Base-by-base conservation (phyloP, 768 basidiomycete genomes). In the Megacollybia marginata region DNA sequence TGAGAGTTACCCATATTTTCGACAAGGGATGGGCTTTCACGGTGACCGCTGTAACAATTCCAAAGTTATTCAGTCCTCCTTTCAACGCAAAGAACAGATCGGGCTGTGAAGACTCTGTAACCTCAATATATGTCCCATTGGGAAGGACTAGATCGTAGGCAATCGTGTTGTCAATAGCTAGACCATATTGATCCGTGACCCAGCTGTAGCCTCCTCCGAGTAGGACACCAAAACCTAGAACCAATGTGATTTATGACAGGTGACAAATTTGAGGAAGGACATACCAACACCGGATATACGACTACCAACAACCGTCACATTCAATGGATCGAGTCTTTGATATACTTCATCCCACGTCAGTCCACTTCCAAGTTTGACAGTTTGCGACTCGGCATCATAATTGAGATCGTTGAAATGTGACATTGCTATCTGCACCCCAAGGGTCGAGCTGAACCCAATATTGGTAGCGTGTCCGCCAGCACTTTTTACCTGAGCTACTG, bases 101-200 rank as follows among this genome's bases (percentile, higher is more conserved):
- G 28, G 44, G 18, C 15, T 45, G 18, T 16, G 44, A 45, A 31
- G 18, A 18, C 28, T 45, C 18, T 18, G 18, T 45, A 2, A 45
- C 44, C 28, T 45, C n/a, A 6, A 45, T 9, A 23, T 16, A 45
- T 15, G 44, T 45, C 6, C 44, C 44, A 9, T 45, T 45, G 2
- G 44, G 44, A 18, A 45, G 44, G 18, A 45, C 44, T 31, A 45
- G 18, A 45, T 45, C 44, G 9, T 18, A 18, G 15, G 44, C 3
- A n/a, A 45, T n/a, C n/a, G 28, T 31, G 28, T 45, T 45, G 44
- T 45, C 44, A 23, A 45, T n/a, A 31, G 44, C 44, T 18, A 45
- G 28, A 5, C 44, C 44, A 8, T 28, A 28, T 28, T 28, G 23
- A 28, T 28, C 23, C 23, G 23, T 28, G 23, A 28, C 6, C 23